Conservation (phyloP, 2,329 filamentous ascomycete species). For the Cladosporium sp. region DNA sequence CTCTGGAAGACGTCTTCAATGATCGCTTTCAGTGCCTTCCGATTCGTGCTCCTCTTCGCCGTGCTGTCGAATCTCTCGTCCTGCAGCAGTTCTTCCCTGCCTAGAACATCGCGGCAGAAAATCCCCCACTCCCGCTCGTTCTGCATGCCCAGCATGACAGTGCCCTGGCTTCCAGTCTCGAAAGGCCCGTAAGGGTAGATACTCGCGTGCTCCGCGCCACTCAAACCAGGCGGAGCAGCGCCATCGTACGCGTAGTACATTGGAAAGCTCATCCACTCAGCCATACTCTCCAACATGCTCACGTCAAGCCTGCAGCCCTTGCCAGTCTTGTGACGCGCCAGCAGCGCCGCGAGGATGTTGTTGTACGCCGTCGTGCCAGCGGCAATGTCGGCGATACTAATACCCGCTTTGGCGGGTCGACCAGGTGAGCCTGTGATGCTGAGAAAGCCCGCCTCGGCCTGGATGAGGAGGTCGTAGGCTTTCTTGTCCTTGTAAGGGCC, state of each 20-base stretch:
- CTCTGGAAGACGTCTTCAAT: conserved; percentile 33
- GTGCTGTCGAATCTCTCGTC: conserved; percentile 33
- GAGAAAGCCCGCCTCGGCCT: conserved; percentile 52
- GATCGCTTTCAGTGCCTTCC: conserved; percentile 4
- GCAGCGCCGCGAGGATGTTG: conserved; percentile 49
- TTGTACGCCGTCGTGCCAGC: conserved; percentile 52
- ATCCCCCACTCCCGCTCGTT: conserved; percentile 52
- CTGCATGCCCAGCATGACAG: conserved; percentile 53
- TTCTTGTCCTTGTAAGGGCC: conserved; percentile 53
- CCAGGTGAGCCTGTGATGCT: conserved; percentile 46
- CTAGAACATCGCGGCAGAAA: conserved; percentile 45
- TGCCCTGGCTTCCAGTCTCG: conserved; percentile 39
- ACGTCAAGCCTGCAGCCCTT: conserved; percentile 49
- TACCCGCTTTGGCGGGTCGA: conserved; percentile 48
- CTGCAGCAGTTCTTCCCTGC: conserved; percentile 35
- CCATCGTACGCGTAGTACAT: conserved; percentile 45
- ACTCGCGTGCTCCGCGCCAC: conserved; percentile 48
- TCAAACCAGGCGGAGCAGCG: conserved; percentile 38
- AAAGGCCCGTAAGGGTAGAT: conserved; percentile 55
- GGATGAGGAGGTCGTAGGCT: conserved; percentile 53
- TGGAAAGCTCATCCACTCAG: conserved; percentile 55
- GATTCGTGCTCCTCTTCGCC: conserved; percentile 5
- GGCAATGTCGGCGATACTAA: conserved; percentile 53
- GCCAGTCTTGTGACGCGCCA: conserved; percentile 43
- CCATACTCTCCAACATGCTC: conserved; percentile 54